These are phyloP conservation scores for Candida neerlandica DNA, from an alignment of 1,139 yeast genomes.

Conservation along the genomic window DNA sequence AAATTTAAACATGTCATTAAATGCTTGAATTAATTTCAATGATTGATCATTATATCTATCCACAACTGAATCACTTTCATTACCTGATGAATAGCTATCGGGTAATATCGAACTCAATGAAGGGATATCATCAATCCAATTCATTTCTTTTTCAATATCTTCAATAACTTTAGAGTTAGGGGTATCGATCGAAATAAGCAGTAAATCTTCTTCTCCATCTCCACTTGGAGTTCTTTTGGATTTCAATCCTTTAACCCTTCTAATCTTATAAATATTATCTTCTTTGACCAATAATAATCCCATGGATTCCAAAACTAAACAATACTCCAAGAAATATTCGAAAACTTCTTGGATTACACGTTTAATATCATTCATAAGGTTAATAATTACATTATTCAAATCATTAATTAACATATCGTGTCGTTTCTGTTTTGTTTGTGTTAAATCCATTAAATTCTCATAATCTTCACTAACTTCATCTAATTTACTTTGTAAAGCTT, in stretches of 20 bases:
- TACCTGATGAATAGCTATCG: slow-evolving; percentile 17
- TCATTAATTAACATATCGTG: slow-evolving; percentile 30
- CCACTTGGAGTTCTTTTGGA: slow-evolving; percentile 29
- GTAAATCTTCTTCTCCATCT: slow-evolving; percentile 25
- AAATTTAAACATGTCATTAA: slow-evolving; percentile 22
- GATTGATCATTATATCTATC: slow-evolving; percentile 22
- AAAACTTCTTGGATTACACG: slow-evolving; percentile 25
- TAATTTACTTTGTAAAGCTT: slow-evolving; percentile 32
- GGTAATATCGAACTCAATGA: slow-evolving; percentile 16
- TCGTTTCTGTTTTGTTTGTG: slow-evolving; percentile 33
- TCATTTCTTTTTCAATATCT: slow-evolving; percentile 28
- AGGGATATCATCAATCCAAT: slow-evolving; percentile 34
- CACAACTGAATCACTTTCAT: slow-evolving; percentile 12
- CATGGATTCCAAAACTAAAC: slow-evolving; percentile 71
- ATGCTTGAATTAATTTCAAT: slow-evolving; percentile 21
- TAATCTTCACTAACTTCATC: slow-evolving; percentile 52
- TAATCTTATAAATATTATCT: slow-evolving; percentile 41
- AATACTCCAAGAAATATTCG: slow-evolving; percentile 46
- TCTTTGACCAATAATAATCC: slow-evolving; percentile 66
- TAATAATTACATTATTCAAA: slow-evolving; percentile 26
- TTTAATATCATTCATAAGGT: slow-evolving; percentile 24
- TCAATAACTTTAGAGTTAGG: slow-evolving; percentile 35
- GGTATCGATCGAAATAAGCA: slow-evolving; percentile 20
- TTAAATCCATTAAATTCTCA: slow-evolving; percentile 49
- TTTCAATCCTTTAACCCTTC: slow-evolving; percentile 71